Percentiles rank a stretch among this genome's conserved stretches.
Conservation (phyloP, 768 basidiomycete genomes). For the Suillus occidentalis region DNA sequence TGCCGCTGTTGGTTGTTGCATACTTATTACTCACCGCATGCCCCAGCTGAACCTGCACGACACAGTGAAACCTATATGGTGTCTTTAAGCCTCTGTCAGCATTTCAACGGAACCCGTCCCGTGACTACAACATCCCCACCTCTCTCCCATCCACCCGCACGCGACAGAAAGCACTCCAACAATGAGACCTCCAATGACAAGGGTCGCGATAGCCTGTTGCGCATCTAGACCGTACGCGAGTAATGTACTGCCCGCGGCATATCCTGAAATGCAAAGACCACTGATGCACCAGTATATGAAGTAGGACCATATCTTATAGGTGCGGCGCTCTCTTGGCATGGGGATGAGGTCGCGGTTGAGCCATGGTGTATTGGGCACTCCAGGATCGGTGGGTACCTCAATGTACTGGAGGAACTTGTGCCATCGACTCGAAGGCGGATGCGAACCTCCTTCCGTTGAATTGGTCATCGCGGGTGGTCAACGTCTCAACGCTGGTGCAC, state of each 20-base stretch:
- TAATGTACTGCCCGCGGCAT: conserved; percentile 18
- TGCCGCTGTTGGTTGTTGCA: background rate
- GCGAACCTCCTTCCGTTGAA: background rate
- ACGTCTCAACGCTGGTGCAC: background rate
- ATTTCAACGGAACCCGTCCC: conserved; percentile 2
- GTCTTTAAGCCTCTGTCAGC: conserved; percentile 8
- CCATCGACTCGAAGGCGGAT: background rate
- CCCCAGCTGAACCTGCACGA: conserved; percentile 21
- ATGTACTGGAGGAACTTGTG: background rate
- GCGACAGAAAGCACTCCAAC: conserved; percentile 19
- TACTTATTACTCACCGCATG: conserved; percentile 15
- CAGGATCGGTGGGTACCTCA: background rate
- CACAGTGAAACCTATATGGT: conserved; percentile 21
- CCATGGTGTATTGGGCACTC: conserved; percentile 8
- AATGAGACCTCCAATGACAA: conserved; percentile 17
- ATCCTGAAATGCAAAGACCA: conserved; percentile 20
- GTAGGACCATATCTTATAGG: conserved; percentile 28
- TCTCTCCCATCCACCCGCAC: conserved; percentile 24
- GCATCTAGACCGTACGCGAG: conserved; percentile 20
- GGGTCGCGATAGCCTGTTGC: conserved; percentile 15
- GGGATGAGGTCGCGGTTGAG: conserved; percentile 27
- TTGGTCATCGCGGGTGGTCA: background rate
- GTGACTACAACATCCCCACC: conserved; percentile 10
- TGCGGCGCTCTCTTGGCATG: conserved; percentile 26
- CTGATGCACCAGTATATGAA: conserved; percentile 28